Evolutionary conservation across 163 green algal species (phyloP).

Genomic region (Scenedesmus sp.): DNA sequence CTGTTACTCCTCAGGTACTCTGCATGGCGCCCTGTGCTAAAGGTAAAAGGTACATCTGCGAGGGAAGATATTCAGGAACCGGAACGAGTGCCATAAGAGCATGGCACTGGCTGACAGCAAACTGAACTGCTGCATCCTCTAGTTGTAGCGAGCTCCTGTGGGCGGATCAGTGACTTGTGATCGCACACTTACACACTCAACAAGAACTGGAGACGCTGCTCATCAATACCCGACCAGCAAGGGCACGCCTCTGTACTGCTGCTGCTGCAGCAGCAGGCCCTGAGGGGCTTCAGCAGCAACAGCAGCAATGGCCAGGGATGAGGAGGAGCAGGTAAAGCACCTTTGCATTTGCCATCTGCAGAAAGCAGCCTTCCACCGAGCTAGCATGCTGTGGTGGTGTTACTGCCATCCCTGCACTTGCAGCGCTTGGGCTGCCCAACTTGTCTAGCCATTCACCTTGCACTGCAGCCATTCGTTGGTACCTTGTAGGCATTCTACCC

Average conservation of each 20-base stretch:
- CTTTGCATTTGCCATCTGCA: background rate
- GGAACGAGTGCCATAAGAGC: background rate
- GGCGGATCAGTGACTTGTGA: background rate
- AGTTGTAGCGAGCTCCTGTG: background rate
- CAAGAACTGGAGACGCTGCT: background rate
- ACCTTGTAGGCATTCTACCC: too few relatives aligned
- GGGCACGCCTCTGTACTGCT: background rate
- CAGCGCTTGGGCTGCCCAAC: too few relatives aligned
- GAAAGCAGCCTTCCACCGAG: background rate
- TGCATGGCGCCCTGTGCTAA: background rate
- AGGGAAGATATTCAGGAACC: background rate
- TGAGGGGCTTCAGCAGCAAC: background rate
- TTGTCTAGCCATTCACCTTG: too few relatives aligned
- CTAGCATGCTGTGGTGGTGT: background rate
- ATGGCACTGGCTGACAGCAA: background rate
- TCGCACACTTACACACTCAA: background rate
- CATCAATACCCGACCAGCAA: background rate
- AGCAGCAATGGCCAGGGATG: conserved; percentile 13
- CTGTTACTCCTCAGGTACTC: background rate
- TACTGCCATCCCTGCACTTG: background rate
- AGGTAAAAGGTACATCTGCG: background rate
- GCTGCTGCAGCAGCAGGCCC: conserved; percentile 4
- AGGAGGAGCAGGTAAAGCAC: conserved; percentile 29
- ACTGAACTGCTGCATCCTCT: background rate
- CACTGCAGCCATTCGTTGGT: too few relatives aligned